Base-by-base conservation (phyloP, 73 alveolate genomes). In the Tetrahymena malaccensis region DNA sequence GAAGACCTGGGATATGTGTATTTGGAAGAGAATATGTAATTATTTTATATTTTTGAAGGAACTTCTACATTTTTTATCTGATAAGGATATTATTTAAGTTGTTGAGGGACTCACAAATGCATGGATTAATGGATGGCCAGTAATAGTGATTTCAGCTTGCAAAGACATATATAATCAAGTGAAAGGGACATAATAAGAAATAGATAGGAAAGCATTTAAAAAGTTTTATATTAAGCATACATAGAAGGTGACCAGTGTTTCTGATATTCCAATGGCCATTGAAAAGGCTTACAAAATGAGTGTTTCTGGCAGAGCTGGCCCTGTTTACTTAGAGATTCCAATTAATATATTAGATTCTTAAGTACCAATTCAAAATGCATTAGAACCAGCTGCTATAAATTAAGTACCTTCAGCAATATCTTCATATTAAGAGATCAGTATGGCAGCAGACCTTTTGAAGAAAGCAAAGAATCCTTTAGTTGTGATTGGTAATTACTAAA, bases 1-100 rank as follows among this genome's bases (percentile, higher is more conserved):
- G 96, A 25, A 96, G 96, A 85, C 99, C 99, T 31, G 99, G 99
- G 10, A 37, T 98, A 27, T 97, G 98, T 93, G 93, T 98, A 43
- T 97, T 98, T 35, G 99, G 98, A 10, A 95, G 97, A 13, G 99
- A 99, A 44, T 99, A 99, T 58, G 99, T 98, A 55, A 97, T 97
- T 96, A 10, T 95, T 97, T 19, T 27, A 4, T 19, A 0, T 27
- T 19, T n/a, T 70, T 31, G 34, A 40, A 70, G 31, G 89, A 4
- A 4, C 43, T 70, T 70, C 89, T 70, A 70, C 89, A 70, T 70
- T 70, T 70, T 70, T 70, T 70, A 70, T 70, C 10, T 70, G 31
- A 31, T n/a, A 97, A 97, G 97, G 98, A 99, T 35, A 96, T 98
- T 96, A 96, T 98, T 27, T 97, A 98, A 96, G 98, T 98, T 43